Evolutionary conservation across 2,329 filamentous ascomycete species (phyloP).

Genomic region (Neofusicoccum ribis): DNA sequence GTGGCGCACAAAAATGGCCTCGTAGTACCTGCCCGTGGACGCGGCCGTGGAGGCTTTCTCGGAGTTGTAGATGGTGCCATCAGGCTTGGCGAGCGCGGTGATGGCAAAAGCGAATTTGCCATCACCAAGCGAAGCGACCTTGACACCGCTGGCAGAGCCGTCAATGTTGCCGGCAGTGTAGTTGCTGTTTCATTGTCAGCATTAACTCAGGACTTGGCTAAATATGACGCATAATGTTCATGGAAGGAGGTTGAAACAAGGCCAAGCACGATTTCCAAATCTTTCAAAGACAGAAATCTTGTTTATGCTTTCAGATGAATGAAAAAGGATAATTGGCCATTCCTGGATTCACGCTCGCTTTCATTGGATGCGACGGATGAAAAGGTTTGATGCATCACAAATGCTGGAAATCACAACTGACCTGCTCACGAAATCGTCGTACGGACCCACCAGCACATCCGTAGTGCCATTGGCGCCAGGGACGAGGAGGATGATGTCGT

Average conservation of each 20-base stretch:
- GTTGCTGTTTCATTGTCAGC: constrained; percentile 28
- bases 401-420: constrained; percentile 21
- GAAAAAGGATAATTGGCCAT: too few relatives aligned
- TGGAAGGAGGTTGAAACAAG: neutral
- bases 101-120: constrained; percentile 47
- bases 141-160: constrained; percentile 51
- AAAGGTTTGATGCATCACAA: too few relatives aligned
- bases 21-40: constrained; percentile 70
- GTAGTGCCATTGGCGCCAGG: constrained; percentile 45
- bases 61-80: constrained; percentile 69
- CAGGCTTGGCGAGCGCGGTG: constrained; percentile 63
- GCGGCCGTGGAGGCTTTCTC: constrained; percentile 59
- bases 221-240: too few relatives aligned
- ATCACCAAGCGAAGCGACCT: constrained; percentile 41
- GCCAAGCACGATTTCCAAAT: neutral
- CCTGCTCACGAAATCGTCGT: constrained; percentile 34
- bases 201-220: too few relatives aligned
- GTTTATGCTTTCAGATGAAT: too few relatives aligned
- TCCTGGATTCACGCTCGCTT: too few relatives aligned
- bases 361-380: too few relatives aligned
- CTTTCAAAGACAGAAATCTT: neutral
- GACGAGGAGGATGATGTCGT: constrained; percentile 56
- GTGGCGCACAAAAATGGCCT: constrained; percentile 74
- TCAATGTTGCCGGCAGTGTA: constrained; percentile 47
- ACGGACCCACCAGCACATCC: constrained; percentile 35